Conservation (phyloP, 176 grass and related monocot species). For the Metroxylon sagu region DNA sequence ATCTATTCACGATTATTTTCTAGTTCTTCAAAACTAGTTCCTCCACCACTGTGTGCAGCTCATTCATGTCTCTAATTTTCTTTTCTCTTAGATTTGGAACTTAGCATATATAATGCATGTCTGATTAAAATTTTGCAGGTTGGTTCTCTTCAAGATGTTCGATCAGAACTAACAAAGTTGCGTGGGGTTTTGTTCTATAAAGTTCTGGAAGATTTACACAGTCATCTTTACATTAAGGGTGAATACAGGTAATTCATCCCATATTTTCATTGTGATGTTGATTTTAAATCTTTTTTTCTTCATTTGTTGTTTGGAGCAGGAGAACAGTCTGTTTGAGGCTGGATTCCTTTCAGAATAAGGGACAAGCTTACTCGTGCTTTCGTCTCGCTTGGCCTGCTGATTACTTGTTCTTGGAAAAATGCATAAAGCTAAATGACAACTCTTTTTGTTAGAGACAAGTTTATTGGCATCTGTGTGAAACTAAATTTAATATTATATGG, state of each 20-base stretch:
- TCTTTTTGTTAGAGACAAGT: too few species aligned
- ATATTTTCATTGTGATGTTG: slow-evolving; percentile 9
- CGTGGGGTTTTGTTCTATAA: slow-evolving; percentile 88
- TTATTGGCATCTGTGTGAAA: too few species aligned
- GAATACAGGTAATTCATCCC: slow-evolving; percentile 51
- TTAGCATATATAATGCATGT: background rate
- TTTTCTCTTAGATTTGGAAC: slow-evolving; percentile 6
- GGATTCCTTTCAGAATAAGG: too few species aligned
- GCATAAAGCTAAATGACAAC: too few species aligned
- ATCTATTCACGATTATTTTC: slow-evolving; percentile 1
- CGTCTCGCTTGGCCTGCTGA: too few species aligned
- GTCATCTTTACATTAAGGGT: slow-evolving; percentile 88
- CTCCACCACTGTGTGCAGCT: too few species aligned
- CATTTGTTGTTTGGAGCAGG: too few species aligned
- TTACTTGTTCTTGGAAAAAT: too few species aligned
- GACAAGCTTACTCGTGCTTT: too few species aligned
- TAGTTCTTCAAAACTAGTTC: background rate
- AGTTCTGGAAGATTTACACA: slow-evolving; percentile 93
- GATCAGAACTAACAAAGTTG: slow-evolving; percentile 84
- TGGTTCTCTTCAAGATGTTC: slow-evolving; percentile 99
- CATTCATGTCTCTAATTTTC: background rate
- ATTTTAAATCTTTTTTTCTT: too few species aligned
- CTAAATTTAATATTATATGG: too few species aligned
- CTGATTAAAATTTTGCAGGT: slow-evolving; percentile 54
- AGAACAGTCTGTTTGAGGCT: too few species aligned